phyloP scores from a whole-genome alignment of 75 land plant genomes.

The Sequoiadendron giganteum region DNA sequence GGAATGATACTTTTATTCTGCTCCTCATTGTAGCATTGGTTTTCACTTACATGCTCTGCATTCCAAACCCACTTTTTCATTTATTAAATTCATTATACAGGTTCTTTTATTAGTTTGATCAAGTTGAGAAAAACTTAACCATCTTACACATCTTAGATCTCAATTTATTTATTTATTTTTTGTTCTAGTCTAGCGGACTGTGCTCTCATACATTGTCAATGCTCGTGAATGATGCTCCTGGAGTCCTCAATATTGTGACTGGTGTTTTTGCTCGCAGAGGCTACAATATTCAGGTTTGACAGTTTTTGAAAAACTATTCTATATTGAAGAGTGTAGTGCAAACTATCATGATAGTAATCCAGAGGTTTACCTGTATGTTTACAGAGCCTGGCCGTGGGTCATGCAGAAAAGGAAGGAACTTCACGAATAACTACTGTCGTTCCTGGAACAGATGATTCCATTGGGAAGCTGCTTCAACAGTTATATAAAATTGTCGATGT shows the following conservation, averaged over 20 bases:
- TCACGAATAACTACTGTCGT: slow-evolving; percentile 96
- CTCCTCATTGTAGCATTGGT: not conserved
- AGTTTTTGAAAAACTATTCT: not conserved
- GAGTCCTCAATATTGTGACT: slow-evolving; percentile 87
- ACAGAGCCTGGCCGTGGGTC: slow-evolving; percentile 99
- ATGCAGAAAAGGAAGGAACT: slow-evolving; percentile 73
- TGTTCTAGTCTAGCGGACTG: slow-evolving; percentile 66
- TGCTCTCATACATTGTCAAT: slow-evolving; percentile 87
- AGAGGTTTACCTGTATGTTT: not conserved
- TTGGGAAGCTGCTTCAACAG: slow-evolving; percentile 80
- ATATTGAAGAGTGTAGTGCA: not conserved
- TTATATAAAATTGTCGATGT: slow-evolving; percentile 82
- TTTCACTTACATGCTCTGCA: not conserved
- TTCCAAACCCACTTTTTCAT: not conserved
- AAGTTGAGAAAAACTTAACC: not conserved
- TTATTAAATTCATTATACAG: not conserved
- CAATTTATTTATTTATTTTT: not conserved
- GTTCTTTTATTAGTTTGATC: not conserved
- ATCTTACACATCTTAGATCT: not conserved
- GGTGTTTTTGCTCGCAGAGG: slow-evolving; percentile 94
- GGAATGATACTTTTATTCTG: slow-evolving; percentile 1
- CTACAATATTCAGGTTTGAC: slow-evolving; percentile 88
- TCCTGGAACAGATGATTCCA: slow-evolving; percentile 96
- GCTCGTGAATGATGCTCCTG: slow-evolving; percentile 90
- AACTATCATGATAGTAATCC: not conserved